These are phyloP conservation scores for Colletotrichum tabaci DNA, from an alignment of 2,329 filamentous ascomycete species.

Conservation along the genomic window DNA sequence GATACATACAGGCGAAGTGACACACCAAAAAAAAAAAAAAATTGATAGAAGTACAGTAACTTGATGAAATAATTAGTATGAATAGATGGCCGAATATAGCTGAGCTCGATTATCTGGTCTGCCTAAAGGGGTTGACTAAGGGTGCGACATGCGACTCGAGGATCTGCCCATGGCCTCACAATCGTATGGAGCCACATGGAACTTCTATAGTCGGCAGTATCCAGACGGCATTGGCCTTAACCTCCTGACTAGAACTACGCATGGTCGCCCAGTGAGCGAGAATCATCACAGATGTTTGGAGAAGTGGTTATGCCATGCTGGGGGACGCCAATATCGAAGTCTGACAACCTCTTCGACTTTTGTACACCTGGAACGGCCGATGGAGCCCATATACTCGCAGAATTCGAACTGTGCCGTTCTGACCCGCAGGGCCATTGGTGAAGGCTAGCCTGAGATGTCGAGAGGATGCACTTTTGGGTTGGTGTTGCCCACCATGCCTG, in stretches of 20 bases:
- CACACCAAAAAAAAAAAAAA: too few species aligned
- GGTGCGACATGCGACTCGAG: conserved; percentile 8
- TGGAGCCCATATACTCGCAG: background rate
- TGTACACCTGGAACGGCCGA: background rate
- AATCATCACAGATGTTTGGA: background rate
- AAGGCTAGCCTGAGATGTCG: background rate
- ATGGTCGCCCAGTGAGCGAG: background rate
- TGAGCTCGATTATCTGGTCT: background rate
- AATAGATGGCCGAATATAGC: background rate
- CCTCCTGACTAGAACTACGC: too few species aligned
- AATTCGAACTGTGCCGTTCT: background rate
- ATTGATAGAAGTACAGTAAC: too few species aligned
- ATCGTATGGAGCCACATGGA: background rate
- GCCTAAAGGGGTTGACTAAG: too few species aligned
- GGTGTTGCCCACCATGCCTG: conserved; percentile 28
- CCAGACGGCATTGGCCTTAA: too few species aligned
- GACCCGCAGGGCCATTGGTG: background rate
- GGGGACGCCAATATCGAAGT: background rate
- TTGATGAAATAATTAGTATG: too few species aligned
- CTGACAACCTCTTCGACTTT: background rate
- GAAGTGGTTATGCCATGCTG: background rate
- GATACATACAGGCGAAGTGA: background rate
- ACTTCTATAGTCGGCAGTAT: background rate
- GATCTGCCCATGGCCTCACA: background rate
- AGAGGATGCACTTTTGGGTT: conserved; percentile 3